Base-by-base conservation (phyloP, 2,329 filamentous ascomycete genomes). In the Pseudodiploospora longispora region DNA sequence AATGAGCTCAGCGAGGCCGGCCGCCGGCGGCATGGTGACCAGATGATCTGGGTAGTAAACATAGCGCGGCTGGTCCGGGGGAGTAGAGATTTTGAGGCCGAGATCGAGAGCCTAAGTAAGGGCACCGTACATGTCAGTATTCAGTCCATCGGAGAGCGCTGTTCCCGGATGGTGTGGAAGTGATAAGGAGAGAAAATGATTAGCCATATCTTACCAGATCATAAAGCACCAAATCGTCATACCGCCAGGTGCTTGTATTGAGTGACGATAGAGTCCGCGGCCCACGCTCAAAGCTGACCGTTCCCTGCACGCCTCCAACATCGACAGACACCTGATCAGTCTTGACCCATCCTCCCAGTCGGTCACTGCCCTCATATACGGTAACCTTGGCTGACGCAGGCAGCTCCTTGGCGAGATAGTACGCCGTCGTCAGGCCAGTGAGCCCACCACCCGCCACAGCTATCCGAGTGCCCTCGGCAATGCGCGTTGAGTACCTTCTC, bases 11-110 rank as follows among this genome's bases (percentile, higher is more conserved):
- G 54, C 40, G 37, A 64, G 30, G 43, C 47, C 48, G 30, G 52
- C 46, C 27, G 52, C 44, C 3, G 64, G 63, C 2, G 64, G 65
- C 28, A 63, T 50, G 33, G 52, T 43, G 29, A 68, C 61, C 31
- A 68, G 75, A 56, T 82, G 86, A 60, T 95, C 85, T 2, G 87
- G 87, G 57, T 94, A 95, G 73, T 93, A 96, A 47, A 97, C 71
- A 63, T 83, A 96, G 49, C 89, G 84, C 10, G 60, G 54, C 40
- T 53, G 50, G 36, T 55, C 58, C 70, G 42, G 73, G 71, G 42
- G 74, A 66, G 75, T 71, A 63, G 63, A 38, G 72, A 80, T 55
- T n/a, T 49, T 44, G 47, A 66, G 62, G 32, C 63, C 63, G 29
- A 66, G 58, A 43, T 65, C 62, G 36, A 64, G 56, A 10, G 54